Percentiles rank a stretch among this genome's conserved stretches.
Evolutionary conservation across 805 yeast genomes (phyloP).

Genomic region (Myxozyma sirexii): DNA sequence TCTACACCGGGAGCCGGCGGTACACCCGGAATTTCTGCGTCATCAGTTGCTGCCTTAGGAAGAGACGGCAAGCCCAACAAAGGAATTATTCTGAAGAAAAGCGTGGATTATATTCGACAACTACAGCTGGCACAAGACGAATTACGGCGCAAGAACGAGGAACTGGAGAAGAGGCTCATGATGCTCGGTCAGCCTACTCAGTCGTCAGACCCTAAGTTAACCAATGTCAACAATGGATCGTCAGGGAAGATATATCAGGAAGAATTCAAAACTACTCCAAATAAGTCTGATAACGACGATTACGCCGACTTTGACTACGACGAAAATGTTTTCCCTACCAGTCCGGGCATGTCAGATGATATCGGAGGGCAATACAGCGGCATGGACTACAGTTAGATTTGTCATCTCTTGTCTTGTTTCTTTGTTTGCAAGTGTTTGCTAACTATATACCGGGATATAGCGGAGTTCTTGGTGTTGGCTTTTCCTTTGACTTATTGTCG

Average conservation of each 20-base stretch:
- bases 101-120: conserved; percentile 72
- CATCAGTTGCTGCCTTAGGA: conserved; percentile 33
- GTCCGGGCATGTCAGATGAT: conserved; percentile 20
- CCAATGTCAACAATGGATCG: neutral
- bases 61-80: conserved; percentile 78
- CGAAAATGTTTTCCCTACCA: conserved; percentile 28
- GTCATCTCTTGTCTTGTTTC: neutral
- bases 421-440: too few species aligned
- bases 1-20: conserved; percentile 21
- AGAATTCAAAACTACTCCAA: neutral
- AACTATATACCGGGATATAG: neutral
- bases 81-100: conserved; percentile 70
- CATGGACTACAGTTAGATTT: conserved; percentile 25
- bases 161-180: conserved; percentile 18
- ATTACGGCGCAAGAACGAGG: conserved; percentile 24
- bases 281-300: conserved; percentile 13
- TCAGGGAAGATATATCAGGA: neutral
- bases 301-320: conserved; percentile 32
- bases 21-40: conserved; percentile 10
- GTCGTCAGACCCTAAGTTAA: neutral
- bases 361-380: conserved; percentile 6
- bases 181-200: conserved; percentile 9
- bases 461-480: neutral
- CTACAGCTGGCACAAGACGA: conserved; percentile 22
- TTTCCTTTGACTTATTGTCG: neutral